A percentile compares a stretch with the other conserved stretches of the same genome.
phyloP scores from a whole-genome alignment of 2,329 filamentous ascomycete species.

The Fusarium sp. region DNA sequence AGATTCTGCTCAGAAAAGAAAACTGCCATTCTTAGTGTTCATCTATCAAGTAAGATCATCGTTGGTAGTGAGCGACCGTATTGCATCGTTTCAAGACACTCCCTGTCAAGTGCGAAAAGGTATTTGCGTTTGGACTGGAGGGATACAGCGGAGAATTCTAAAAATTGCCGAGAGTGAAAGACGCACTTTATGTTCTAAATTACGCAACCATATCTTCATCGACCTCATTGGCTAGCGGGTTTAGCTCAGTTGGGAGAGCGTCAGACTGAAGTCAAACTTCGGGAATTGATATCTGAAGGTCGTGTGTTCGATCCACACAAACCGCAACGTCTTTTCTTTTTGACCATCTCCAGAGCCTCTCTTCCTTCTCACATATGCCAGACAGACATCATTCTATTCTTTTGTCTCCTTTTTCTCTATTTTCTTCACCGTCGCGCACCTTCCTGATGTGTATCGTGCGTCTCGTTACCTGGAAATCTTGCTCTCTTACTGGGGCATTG shows the following conservation, averaged over 20 bases:
- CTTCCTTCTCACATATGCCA: too few species aligned
- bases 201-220: neutral
- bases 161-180: too few species aligned
- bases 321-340: neutral
- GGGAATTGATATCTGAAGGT: constrained; percentile 28
- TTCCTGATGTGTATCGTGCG: neutral
- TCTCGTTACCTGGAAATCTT: neutral
- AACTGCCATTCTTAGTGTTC: rapidly evolving
- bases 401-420: too few species aligned
- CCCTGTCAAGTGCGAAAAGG: rapidly evolving
- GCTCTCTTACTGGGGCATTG: neutral
- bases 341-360: too few species aligned
- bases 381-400: too few species aligned
- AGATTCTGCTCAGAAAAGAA: neutral
- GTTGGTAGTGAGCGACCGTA: neutral
- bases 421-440: neutral
- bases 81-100: rapidly evolving
- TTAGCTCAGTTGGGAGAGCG: constrained; percentile 37
- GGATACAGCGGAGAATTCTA: too few species aligned
- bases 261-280: constrained; percentile 34
- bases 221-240: constrained; percentile 22
- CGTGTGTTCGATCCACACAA: constrained; percentile 36
- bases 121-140: rapidly evolving
- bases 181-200: rapidly evolving
- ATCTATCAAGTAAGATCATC: rapidly evolving